Conservation (phyloP, 805 yeast genomes). For the Nakazawaea populi region DNA sequence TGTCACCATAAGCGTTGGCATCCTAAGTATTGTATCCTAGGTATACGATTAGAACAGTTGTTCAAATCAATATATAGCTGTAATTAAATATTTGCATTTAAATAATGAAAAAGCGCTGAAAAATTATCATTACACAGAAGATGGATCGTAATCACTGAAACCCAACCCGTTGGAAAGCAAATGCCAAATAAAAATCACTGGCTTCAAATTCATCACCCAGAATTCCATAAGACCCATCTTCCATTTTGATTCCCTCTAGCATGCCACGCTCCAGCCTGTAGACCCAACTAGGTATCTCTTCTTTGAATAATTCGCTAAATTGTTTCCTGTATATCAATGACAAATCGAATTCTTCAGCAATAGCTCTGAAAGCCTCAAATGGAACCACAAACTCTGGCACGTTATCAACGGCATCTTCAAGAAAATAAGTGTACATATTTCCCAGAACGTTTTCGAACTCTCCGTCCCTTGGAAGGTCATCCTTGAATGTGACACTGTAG, state of each 20-base stretch:
- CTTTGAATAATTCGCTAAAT: constrained; percentile 76
- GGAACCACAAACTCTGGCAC: constrained; percentile 98
- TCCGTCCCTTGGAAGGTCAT: constrained; percentile 71
- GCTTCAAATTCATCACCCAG: constrained; percentile 88
- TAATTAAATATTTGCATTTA: background rate
- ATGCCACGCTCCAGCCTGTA: constrained; percentile 52
- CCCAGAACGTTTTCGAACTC: constrained; percentile 76
- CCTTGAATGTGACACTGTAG: constrained; percentile 76
- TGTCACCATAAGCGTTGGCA: too few relatives aligned
- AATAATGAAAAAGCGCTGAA: background rate
- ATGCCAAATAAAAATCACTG: constrained; percentile 76
- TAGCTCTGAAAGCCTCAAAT: constrained; percentile 74
- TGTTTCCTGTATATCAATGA: constrained; percentile 67
- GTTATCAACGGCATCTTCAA: constrained; percentile 91
- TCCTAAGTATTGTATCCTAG: too few relatives aligned
- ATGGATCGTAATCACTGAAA: background rate
- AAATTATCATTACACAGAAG: background rate
- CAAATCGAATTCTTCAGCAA: constrained; percentile 80
- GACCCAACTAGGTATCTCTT: constrained; percentile 68
- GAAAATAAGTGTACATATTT: constrained; percentile 70
- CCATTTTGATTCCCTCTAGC: constrained; percentile 62
- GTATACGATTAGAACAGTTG: too few relatives aligned
- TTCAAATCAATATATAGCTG: too few relatives aligned
- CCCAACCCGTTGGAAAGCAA: constrained; percentile 66
- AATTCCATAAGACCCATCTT: constrained; percentile 79